Evolutionary conservation across 2,329 filamentous ascomycete species (phyloP).

Genomic region (Neobulgaria alba): DNA sequence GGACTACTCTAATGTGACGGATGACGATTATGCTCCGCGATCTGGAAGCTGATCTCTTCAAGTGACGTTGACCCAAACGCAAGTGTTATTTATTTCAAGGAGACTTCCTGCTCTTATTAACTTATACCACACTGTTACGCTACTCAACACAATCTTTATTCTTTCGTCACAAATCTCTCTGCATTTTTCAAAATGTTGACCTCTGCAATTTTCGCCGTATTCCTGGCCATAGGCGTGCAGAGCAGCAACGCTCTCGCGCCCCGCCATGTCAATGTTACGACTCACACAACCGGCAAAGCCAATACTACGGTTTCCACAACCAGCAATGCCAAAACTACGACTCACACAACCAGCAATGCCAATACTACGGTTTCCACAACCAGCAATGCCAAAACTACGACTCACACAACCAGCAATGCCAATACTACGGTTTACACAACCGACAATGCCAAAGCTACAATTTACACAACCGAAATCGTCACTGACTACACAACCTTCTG

Average conservation of each 20-base stretch:
- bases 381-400: not conserved
- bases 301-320: not conserved
- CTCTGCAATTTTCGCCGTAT: too few species aligned
- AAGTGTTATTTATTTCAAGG: not conserved
- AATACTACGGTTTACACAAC: not conserved
- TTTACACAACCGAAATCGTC: not conserved
- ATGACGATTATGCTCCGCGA: not conserved
- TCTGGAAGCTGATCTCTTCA: not conserved
- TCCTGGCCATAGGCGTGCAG: too few species aligned
- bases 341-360: not conserved
- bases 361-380: not conserved
- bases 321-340: not conserved
- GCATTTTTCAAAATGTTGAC: too few species aligned
- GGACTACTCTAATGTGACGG: not conserved
- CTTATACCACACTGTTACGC: not conserved
- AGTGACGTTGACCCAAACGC: not conserved
- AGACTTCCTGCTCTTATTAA: not conserved
- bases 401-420: not conserved
- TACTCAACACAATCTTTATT: too few species aligned
- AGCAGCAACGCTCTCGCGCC: too few species aligned
- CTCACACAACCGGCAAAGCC: too few species aligned
- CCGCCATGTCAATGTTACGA: too few species aligned
- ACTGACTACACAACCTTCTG: not conserved
- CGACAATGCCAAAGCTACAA: not conserved
- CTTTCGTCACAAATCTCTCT: too few species aligned